Evolutionary conservation across 2,329 filamentous ascomycete species (phyloP).

Genomic region (Elsinoe batatas): DNA sequence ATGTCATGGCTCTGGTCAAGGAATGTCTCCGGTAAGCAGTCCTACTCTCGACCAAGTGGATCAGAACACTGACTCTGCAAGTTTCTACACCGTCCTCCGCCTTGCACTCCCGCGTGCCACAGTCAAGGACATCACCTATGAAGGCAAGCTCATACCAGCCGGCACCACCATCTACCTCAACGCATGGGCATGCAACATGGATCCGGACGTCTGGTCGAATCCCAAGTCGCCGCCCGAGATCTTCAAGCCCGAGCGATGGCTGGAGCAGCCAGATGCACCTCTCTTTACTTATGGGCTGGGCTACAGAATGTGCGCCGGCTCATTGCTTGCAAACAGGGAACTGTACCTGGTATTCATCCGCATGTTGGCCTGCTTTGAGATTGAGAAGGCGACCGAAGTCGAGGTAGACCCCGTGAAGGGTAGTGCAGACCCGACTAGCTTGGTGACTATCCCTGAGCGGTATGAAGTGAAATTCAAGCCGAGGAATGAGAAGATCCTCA

Average conservation of each 20-base stretch:
- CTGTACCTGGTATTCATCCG: constrained; percentile 56
- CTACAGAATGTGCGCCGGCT: constrained; percentile 59
- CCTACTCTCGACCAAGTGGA: neutral
- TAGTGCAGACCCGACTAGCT: constrained; percentile 50
- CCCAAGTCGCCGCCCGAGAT: constrained; percentile 33
- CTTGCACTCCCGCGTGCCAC: constrained; percentile 53
- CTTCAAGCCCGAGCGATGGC: constrained; percentile 54
- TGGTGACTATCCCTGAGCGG: constrained; percentile 50
- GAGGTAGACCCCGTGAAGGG: constrained; percentile 52
- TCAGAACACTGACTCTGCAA: constrained; percentile 15
- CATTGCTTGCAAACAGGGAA: constrained; percentile 53
- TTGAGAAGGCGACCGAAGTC: constrained; percentile 44
- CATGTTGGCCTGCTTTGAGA: constrained; percentile 51
- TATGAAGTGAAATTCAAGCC: constrained; percentile 52
- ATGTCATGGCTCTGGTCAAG: constrained; percentile 53
- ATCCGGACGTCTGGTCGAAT: constrained; percentile 48
- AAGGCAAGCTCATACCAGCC: constrained; percentile 49
- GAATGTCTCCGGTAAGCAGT: constrained; percentile 46
- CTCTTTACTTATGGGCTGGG: constrained; percentile 57
- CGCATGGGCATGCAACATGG: constrained; percentile 60
- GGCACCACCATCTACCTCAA: constrained; percentile 58
- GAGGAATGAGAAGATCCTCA: constrained; percentile 38
- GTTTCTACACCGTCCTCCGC: constrained; percentile 54
- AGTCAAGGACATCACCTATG: constrained; percentile 49
- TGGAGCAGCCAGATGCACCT: constrained; percentile 53